Conservation (phyloP, 805 yeast species). For the Wickerhamomyces canadensis region DNA sequence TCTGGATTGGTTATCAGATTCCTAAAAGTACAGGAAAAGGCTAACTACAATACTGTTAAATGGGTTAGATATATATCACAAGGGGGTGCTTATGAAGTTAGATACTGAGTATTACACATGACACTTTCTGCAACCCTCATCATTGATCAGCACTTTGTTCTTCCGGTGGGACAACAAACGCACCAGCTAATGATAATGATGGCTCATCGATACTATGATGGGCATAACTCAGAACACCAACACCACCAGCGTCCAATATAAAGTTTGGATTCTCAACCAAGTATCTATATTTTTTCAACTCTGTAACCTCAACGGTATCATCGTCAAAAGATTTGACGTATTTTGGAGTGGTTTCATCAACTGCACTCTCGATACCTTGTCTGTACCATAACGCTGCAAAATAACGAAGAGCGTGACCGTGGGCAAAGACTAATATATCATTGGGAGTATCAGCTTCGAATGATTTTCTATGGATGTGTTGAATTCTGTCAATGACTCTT, state of each 20-base stretch:
- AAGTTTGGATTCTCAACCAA: slow-evolving; percentile 63
- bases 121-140: too few species aligned
- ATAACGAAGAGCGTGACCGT: slow-evolving; percentile 89
- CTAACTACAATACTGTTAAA: slow-evolving; percentile 66
- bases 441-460: slow-evolving; percentile 46
- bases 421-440: slow-evolving; percentile 82
- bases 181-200: slow-evolving; percentile 79
- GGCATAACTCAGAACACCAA: slow-evolving; percentile 86
- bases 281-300: slow-evolving; percentile 28
- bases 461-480: slow-evolving; percentile 50
- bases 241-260: slow-evolving; percentile 91
- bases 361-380: slow-evolving; percentile 24
- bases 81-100: slow-evolving; percentile 77
- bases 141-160: slow-evolving; percentile 32
- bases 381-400: slow-evolving; percentile 84
- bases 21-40: slow-evolving; percentile 56
- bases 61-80: slow-evolving; percentile 80
- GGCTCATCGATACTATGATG: slow-evolving; percentile 84
- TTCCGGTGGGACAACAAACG: slow-evolving; percentile 67
- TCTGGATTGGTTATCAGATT: slow-evolving; percentile 73
- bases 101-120: slow-evolving; percentile 57
- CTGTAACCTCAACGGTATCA: slow-evolving; percentile 27
- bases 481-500: slow-evolving; percentile 58
- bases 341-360: slow-evolving; percentile 7
- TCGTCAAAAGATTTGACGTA: slow-evolving; percentile 20